Evolutionary conservation across 805 yeast species (phyloP), one percentile per base, ranked within the genome.

Genomic region (Hanseniaspora vineae): DNA sequence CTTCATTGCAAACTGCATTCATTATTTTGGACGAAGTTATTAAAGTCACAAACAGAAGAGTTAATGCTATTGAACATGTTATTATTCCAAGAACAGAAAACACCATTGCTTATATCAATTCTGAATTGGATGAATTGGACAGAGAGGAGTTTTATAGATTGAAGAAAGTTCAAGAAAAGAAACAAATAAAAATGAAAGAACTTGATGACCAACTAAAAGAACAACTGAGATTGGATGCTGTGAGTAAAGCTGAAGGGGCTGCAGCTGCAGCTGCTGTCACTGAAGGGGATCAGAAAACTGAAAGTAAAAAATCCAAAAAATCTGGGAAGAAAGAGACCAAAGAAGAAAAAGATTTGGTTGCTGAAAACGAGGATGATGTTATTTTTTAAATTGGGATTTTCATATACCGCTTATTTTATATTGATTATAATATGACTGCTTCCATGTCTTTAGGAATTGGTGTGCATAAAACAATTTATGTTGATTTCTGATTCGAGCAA

Each of bases 81-180:
- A 89, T 90, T 58, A 90, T 90, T 51, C 98, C 98, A 56, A 78
- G 97, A 68, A 92, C 97, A 1, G 97, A 92, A 66, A 90, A 90
- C 68, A 90, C 98, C 31, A 90, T 90, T 59, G 70, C 75, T 47
- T 79, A 90, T 68, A 90, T 90, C 72, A 89, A 88, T 66, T 84
- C 96, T 33, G 98, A 90, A 67, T 76, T 90, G 62, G 98, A 92
- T 67, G 98, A 90, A 69, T 76, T 92, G 65, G 97, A 92, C 65
- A 84, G 98, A 76, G 98, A 90, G 69, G 98, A 90, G 68, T 90
- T 90, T 63, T 92, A 89, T 70, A 76, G 98, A 59, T 77, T 90
- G 70, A 92, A 92, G 73, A 90, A 90, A 67, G 96, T 90, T 46
- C 96, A 88, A 66, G 95, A 85, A 61, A 87, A 86, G 80, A 88